Conservation (phyloP, 1,284 basidiomycete genomes). For the Cryptococcus sp. region DNA sequence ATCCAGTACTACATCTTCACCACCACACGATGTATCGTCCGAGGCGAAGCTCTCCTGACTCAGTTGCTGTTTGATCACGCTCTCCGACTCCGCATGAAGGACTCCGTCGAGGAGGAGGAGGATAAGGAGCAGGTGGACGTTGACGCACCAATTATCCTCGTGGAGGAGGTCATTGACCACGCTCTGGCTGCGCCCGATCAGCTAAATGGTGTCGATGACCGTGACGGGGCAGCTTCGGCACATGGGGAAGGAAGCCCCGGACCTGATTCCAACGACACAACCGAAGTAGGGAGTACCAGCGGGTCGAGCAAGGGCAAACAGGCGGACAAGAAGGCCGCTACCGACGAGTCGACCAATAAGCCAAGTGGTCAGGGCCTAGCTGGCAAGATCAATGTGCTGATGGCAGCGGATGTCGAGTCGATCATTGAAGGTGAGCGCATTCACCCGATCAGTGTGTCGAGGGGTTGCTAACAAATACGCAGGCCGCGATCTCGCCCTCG, state of each 20-base stretch:
- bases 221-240: neutral
- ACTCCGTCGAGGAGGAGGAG: constrained; percentile 31
- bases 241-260: neutral
- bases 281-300: constrained; percentile 28
- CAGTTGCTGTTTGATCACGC: constrained; percentile 71
- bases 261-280: constrained; percentile 12
- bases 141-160: constrained; percentile 21
- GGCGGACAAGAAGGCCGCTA: constrained; percentile 13
- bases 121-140: constrained; percentile 11
- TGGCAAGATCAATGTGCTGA: constrained; percentile 64
- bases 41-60: constrained; percentile 65
- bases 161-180: constrained; percentile 27
- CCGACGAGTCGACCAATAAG: constrained; percentile 25
- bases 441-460: neutral
- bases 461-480: constrained; percentile 9
- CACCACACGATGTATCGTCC: constrained; percentile 56
- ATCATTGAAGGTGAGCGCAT: constrained; percentile 44
- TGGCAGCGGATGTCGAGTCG: constrained; percentile 52
- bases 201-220: neutral
- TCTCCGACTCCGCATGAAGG: constrained; percentile 64
- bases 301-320: constrained; percentile 28
- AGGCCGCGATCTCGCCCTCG: constrained; percentile 49
- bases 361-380: constrained; percentile 54
- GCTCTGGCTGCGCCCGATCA: constrained; percentile 15
- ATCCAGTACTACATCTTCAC: constrained; percentile 53